Evolutionary conservation across 2,329 filamentous ascomycete genomes (phyloP), one percentile per base, ranked within the genome.

Genomic region (Phoma sp.): DNA sequence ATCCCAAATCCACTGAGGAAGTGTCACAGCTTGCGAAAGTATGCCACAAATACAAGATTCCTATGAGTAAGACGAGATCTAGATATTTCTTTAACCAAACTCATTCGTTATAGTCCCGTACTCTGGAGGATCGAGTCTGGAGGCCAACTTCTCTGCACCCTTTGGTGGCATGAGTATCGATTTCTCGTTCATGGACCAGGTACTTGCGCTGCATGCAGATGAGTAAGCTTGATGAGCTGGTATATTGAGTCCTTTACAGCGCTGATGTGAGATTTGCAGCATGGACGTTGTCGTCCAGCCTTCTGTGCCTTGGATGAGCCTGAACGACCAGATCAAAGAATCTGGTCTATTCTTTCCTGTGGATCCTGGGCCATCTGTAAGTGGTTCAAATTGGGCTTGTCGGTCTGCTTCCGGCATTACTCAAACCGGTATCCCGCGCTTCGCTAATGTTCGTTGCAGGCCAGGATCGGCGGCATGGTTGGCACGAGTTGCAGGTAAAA

Each of bases 221-320:
- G 93, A 96, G 73, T 75, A 67, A 69, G 73, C 62, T 27, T 47
- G 25, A 30, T 32, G 18, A 42, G 47, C 30, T n/a, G 14, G 13
- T 27, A 36, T 29, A n/a, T 35, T 29, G 4, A 9, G 18, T 10
- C 10, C 18, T 8, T 25, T n/a, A 30, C 24, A 24, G 24, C 13
- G 50, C 65, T 74, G 55, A 73, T 60, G 22, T 59, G 35, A 50
- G 35, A 35, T 24, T 1, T 36, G 36, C 40, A 83, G 72, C 71
- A 91, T 96, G 89, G 93, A 97, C 65, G 82, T 96, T 44, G 90
- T 96, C 4, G 91, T 97, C 3, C 93, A 97, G 72, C 93, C 93
- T 3, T 90, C 89, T 6, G 88, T 97, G 8, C 88, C 89, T n/a
- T 97, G 92, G 92, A 92, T 96, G 83, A 86, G 89, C 47, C 78